Evolutionary conservation across 805 yeast species (phyloP), one percentile per base, ranked within the genome.

Genomic region (Saccharomycopsis microspora): DNA sequence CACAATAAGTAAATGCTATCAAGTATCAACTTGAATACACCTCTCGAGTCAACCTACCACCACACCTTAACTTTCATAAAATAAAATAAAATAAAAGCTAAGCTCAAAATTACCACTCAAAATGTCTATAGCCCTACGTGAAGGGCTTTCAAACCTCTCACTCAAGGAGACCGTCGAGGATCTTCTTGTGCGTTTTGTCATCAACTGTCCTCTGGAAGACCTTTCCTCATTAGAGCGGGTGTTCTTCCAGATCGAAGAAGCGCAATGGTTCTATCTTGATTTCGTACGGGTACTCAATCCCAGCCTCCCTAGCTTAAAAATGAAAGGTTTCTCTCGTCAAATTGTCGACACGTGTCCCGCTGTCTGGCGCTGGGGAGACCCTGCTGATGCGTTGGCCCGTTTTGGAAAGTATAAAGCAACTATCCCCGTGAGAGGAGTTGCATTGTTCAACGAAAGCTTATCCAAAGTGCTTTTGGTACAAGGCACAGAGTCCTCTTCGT

Each of bases 371-470:
- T 90, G 95, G 82, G 83, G 85, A 31, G 82, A 82, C 51, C 85
- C 95, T 19, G 78, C 81, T 5, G 65, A 67, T 39, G 97, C 95
- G 0, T 64, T 89, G 44, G 70, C 79, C 37, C 73, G 80, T 58
- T 94, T 93, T 62, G 83, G 88, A 30, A 76, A 76, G 59, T 93
- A 93, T 66, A 93, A 93, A 65, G 75, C 82, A 31, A 77, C 83
- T 2, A 90, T 93, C 50, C 99, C 99, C 0, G 99, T 93, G 1
- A 73, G 99, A 57, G 99, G 99, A 33, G 93, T 90, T 41, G 96
- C 96, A 5, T 69, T 94, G 46, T 73, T 93, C 58, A 88, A 86
- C 60, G 69, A 74, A 46, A 74, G 72, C 34, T 62, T 87, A 67
- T 75, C 79, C 48, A 86, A 85, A 59, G 68, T 86, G 7, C 60